Conservation (phyloP, 176 grass and related monocot species). For the Canna indica region DNA sequence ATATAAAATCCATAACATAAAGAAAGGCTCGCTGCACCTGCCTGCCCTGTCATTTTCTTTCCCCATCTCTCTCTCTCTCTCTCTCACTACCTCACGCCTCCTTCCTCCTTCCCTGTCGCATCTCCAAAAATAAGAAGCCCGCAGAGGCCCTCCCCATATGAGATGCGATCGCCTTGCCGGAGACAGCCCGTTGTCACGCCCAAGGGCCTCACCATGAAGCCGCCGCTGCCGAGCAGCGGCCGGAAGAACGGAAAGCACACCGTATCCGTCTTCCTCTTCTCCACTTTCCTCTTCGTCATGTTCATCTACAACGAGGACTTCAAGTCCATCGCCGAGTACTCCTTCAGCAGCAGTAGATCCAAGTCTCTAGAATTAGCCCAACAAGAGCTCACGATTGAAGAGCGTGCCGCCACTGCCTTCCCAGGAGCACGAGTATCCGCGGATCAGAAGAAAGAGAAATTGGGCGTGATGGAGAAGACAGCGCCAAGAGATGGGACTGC, state of each 20-base stretch:
- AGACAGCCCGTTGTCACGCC: neutral
- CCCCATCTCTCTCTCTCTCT: too few relatives aligned
- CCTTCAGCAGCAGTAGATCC: neutral
- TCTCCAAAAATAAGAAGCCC: neutral
- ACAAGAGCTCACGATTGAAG: neutral
- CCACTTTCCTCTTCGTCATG: neutral
- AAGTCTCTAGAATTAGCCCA: neutral
- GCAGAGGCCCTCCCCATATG: too few relatives aligned
- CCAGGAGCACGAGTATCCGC: neutral
- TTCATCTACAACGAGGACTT: neutral
- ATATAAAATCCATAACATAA: too few relatives aligned
- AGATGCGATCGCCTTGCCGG: neutral
- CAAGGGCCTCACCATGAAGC: neutral
- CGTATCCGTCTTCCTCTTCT: neutral
- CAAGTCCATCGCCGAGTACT: neutral
- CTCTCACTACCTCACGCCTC: too few relatives aligned
- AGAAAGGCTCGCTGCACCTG: too few relatives aligned
- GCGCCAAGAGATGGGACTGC: neutral
- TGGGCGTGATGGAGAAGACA: neutral
- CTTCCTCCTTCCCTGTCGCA: too few relatives aligned
- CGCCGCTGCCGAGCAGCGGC: neutral
- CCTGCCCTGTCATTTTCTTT: too few relatives aligned
- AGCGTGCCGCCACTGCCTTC: too few relatives aligned
- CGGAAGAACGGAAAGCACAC: neutral
- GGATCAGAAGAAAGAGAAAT: neutral